Conservation (phyloP, 768 basidiomycete species). For the Mycena galericulata region DNA sequence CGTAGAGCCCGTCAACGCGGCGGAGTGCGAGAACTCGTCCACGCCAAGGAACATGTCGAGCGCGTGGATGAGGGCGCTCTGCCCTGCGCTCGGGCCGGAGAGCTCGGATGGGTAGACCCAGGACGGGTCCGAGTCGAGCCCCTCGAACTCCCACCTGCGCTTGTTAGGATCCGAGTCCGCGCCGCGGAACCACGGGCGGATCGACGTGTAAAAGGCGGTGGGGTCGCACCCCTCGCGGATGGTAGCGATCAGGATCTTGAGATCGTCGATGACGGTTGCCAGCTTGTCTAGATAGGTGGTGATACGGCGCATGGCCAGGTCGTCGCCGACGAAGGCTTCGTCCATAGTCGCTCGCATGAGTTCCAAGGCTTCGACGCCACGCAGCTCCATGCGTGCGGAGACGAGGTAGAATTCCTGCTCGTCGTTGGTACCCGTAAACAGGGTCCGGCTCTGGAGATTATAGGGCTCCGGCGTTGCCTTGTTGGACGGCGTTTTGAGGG, state of each 20-base stretch:
- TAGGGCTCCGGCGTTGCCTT: conserved; percentile 55
- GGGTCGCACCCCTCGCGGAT: conserved; percentile 82
- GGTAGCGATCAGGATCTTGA: conserved; percentile 68
- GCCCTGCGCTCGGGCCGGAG: conserved; percentile 86
- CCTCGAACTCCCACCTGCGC: conserved; percentile 71
- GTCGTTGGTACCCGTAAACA: conserved; percentile 83
- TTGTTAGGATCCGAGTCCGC: conserved; percentile 62
- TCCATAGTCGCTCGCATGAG: conserved; percentile 90
- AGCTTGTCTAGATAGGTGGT: conserved; percentile 75
- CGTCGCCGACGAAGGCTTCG: conserved; percentile 85
- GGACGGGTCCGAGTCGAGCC: conserved; percentile 60
- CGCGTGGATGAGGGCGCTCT: conserved; percentile 82
- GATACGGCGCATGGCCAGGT: conserved; percentile 71
- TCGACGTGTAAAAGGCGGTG: conserved; percentile 73
- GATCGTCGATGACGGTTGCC: conserved; percentile 70
- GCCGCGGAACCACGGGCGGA: conserved; percentile 88
- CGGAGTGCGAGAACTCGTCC: conserved; percentile 59
- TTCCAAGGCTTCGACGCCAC: conserved; percentile 85
- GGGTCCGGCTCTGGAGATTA: conserved; percentile 72
- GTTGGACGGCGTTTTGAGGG: conserved; percentile 49
- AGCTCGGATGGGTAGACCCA: conserved; percentile 63
- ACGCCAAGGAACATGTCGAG: conserved; percentile 81
- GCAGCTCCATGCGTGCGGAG: conserved; percentile 88
- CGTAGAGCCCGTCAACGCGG: conserved; percentile 38
- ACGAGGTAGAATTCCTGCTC: conserved; percentile 91